Evolutionary conservation across 768 basidiomycete species (phyloP), one percentile per base, ranked within the genome.

Genomic region (Psilocybe tampanensis): DNA sequence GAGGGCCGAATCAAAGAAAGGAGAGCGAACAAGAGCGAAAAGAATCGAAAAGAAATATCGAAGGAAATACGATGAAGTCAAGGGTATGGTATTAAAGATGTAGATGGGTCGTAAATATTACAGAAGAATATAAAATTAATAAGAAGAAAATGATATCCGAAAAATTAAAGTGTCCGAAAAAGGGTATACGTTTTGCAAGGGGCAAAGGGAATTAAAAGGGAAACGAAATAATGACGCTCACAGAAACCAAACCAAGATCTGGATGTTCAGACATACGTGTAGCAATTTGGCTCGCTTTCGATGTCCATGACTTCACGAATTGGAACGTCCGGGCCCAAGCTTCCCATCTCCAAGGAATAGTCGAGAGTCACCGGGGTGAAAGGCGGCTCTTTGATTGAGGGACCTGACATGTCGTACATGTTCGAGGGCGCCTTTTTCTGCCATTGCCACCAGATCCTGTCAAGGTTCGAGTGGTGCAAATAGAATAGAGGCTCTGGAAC

Each of bases 371-470:
- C 68, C 26, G 73, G 68, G 7, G 42, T 45, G 44, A 65, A 72
- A 18, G 52, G 64, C 0, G 73, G 70, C 11, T 66, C 66, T 12
- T 50, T 54, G 6, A 61, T 59, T 13, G 73, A 63, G 9, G 67
- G 69, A 13, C 76, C 76, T 3, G 72, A 70, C 4, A 77, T 66
- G 12, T 72, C 72, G 22, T 66, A 67, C 23, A 77, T 53, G 26
- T 71, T 66, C 5, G 53, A 58, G 0, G 44, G 43, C 11, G 18
- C 6, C 22, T 61, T 52, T 19, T 61, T 56, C 44, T 76, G 76
- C 77, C 77, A 79, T 3, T 60, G 29, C 75, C 72, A 74, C 75
- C 75, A 77, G 5, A 78, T 64, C 15, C 74, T 68, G 43, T 76
- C 75, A n/a, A 78, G 60, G 52, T 75, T 75, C 2, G 69, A 67